Evolutionary conservation across 2,329 filamentous ascomycete species (phyloP).

Genomic region (Pyricularia sp.): DNA sequence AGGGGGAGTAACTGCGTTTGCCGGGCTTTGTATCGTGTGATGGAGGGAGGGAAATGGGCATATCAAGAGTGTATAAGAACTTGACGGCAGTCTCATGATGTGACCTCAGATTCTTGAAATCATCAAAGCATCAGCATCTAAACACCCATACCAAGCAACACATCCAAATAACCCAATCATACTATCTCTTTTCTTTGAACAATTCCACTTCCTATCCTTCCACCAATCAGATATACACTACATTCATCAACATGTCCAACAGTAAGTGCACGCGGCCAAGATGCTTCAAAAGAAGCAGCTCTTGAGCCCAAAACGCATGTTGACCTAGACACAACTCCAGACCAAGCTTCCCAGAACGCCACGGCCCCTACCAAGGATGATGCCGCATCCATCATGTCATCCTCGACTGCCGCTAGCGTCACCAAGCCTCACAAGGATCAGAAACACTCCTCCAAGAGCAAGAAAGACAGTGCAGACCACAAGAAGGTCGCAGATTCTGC

Average conservation of each 20-base stretch:
- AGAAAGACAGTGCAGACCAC: not conserved
- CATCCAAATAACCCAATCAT: not conserved
- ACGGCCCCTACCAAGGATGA: constrained; percentile 5
- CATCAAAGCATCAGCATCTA: not conserved
- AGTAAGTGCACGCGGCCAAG: not conserved
- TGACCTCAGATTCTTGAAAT: not conserved
- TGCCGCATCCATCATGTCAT: constrained; percentile 11
- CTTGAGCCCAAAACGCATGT: not conserved
- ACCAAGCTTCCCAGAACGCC: not conserved
- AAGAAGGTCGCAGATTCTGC: constrained; percentile 5
- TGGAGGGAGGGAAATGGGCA: not conserved
- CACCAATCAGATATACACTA: not conserved
- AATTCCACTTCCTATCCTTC: not conserved
- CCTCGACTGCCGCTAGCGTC: constrained; percentile 13
- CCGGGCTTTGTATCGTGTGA: not conserved
- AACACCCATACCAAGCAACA: not conserved
- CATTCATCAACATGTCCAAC: not conserved
- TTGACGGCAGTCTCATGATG: not conserved
- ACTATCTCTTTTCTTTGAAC: not conserved
- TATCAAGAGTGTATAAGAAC: not conserved
- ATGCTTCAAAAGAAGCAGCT: not conserved
- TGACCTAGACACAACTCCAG: not conserved
- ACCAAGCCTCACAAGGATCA: constrained; percentile 12
- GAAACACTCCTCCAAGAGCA: constrained; percentile 4
- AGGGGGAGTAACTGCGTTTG: too few relatives aligned